These are phyloP conservation scores for Nitzschia palea DNA, from an alignment of 108 stramenopile genomes.

Conservation along the genomic window DNA sequence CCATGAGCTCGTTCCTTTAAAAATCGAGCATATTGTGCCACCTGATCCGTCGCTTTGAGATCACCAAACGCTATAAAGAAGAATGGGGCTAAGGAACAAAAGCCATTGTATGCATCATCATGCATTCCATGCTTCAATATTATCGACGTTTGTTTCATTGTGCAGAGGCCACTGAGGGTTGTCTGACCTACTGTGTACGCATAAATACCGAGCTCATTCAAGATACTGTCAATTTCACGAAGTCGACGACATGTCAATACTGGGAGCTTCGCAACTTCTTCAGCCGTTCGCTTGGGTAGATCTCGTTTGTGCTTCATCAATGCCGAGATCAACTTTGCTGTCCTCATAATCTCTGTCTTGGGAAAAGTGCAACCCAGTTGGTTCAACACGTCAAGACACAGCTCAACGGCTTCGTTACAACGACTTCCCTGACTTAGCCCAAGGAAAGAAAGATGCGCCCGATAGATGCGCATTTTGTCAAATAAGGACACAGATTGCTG, in stretches of 20 bases:
- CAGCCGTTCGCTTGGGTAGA: neutral
- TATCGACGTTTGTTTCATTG: neutral
- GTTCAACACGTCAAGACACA: slow-evolving; percentile 8
- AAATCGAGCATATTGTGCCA: neutral
- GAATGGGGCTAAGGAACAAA: slow-evolving; percentile 5
- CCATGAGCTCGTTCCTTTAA: slow-evolving; percentile 1
- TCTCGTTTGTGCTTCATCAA: slow-evolving; percentile 16
- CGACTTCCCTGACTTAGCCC: neutral
- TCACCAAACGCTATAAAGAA: slow-evolving; percentile 10
- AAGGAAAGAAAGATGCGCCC: neutral
- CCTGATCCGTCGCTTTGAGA: neutral
- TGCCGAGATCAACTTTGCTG: neutral
- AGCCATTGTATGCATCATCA: neutral
- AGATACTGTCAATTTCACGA: slow-evolving; percentile 1
- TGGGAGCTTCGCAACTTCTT: slow-evolving; percentile 4
- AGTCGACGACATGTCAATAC: neutral
- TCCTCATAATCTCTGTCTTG: neutral
- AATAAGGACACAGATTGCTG: neutral
- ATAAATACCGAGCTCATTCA: slow-evolving; percentile 4
- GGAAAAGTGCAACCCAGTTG: slow-evolving; percentile 11
- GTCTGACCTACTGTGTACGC: neutral
- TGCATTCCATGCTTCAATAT: slow-evolving; percentile 9
- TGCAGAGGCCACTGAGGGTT: neutral
- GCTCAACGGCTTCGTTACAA: neutral
- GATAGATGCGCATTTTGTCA: slow-evolving; percentile 13